Base-by-base conservation (phyloP, 2,329 filamentous ascomycete genomes). In the Fusarium denticulatum region DNA sequence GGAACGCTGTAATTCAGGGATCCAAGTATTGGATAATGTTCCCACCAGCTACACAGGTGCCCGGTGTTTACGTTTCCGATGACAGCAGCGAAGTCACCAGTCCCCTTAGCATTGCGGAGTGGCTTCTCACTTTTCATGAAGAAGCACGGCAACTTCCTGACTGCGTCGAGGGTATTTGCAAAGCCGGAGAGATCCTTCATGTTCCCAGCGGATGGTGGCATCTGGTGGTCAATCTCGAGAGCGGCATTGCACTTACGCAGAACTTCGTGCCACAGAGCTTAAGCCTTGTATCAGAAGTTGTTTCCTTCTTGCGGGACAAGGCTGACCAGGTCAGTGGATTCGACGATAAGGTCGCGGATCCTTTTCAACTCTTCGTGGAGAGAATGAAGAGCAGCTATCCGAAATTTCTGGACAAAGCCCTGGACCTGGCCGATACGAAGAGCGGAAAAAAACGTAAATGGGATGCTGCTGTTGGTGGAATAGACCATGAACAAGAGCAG, bases 21-120 rank as follows among this genome's bases (percentile, higher is more conserved):
- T 90, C 92, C 39, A 98, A 98, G 80, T 98, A 98, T 86, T 98
- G 96, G 96, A 96, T 98, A 81, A 97, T 98, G 94, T 98, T 98
- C 79, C 95, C 94, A 0, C 92, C 93, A 0, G 90, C 90, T 1
- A 89, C 91, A 1, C 87, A 91, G 7, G 95, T 96, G 12, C 96
- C 96, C 0, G 96, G 96, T 7, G 95, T 98, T 42, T 97, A 93
- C 77, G 94, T 98, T 46, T 97, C 94, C 9, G 88, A 91, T 43
- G 96, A 98, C 79, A 93, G 94, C 79, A 95, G 94, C 79, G 96
- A 98, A 82, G 95, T 98, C 57, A 98, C 96, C 0, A 95, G 93
- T 60, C 96, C 96, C 3, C 88, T 98, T 16, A 97, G 94, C 82
- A 98, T 98, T 76, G 94, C 95, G n/a, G 96, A 98, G 83, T 98